These are phyloP conservation scores for Stramenopiles sp. DNA, from an alignment of 352 stramenopile genomes.

Conservation along the genomic window DNA sequence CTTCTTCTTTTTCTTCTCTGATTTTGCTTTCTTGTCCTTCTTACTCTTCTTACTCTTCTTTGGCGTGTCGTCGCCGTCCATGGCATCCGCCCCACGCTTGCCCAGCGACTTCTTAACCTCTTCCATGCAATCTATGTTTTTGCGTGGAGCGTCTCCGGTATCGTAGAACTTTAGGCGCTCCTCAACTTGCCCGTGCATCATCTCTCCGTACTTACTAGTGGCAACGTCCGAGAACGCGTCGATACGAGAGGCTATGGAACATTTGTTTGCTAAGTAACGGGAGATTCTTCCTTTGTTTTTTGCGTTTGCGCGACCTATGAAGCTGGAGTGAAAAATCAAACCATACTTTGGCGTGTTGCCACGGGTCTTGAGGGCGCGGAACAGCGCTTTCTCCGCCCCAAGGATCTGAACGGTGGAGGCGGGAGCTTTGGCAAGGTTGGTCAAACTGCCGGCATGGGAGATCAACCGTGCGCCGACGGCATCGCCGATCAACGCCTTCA, in stretches of 20 bases:
- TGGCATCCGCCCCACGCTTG: constrained; percentile 30
- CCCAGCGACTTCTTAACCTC: constrained; percentile 69
- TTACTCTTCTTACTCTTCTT: constrained; percentile 36
- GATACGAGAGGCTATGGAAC: constrained; percentile 94
- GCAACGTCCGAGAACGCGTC: constrained; percentile 89
- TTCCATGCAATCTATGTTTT: constrained; percentile 97
- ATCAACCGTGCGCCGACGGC: constrained; percentile 96
- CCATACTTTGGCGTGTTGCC: constrained; percentile 99
- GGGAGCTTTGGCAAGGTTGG: constrained; percentile 89
- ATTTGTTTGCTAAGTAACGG: constrained; percentile 99
- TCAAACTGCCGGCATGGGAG: constrained; percentile 94
- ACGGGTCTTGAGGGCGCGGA: constrained; percentile 98
- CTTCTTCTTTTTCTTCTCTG: constrained; percentile 30
- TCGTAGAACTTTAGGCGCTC: constrained; percentile 98
- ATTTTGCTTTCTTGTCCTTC: constrained; percentile 33
- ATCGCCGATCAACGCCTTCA: constrained; percentile 94
- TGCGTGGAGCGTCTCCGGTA: constrained; percentile 81
- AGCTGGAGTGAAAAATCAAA: constrained; percentile 98
- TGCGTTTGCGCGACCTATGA: constrained; percentile 91
- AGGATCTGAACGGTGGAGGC: constrained; percentile 99
- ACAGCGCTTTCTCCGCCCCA: constrained; percentile 99
- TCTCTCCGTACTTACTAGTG: constrained; percentile 87
- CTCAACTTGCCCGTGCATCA: constrained; percentile 97
- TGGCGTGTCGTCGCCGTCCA: constrained; percentile 24
- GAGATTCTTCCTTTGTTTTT: constrained; percentile 99